Percentiles rank a stretch among this genome's conserved stretches.
Conservation (phyloP, 441 rosid genomes). For the Adansonia rubrostipa region DNA sequence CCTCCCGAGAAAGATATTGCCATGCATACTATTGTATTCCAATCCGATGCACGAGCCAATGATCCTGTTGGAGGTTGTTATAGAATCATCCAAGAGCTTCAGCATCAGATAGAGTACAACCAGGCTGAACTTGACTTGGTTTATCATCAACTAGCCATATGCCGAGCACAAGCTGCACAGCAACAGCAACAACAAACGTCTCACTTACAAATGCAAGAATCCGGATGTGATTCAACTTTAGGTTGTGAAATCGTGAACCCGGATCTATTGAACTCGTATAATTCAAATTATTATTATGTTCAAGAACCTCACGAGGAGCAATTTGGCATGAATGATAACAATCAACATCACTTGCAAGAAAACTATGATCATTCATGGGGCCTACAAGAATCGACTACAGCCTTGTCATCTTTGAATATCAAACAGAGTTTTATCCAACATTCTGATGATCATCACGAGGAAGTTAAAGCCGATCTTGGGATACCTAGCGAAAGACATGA, state of each 20-base stretch:
- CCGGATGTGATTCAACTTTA: conserved; percentile 19
- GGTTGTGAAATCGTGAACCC: conserved; percentile 36
- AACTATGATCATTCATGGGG: conserved; percentile 42
- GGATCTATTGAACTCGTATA: conserved; percentile 37
- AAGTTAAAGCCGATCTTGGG: conserved; percentile 51
- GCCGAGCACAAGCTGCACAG: conserved; percentile 51
- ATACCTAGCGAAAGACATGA: conserved; percentile 47
- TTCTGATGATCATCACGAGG: conserved; percentile 40
- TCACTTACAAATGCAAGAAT: conserved; percentile 47
- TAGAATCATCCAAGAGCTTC: conserved; percentile 65
- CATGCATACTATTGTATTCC: conserved; percentile 47
- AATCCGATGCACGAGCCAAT: too few species aligned
- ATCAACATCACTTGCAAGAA: conserved; percentile 29
- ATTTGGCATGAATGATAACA: too few species aligned
- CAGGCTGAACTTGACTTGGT: conserved; percentile 66
- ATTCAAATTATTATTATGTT: conserved; percentile 33
- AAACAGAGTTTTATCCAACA: conserved; percentile 40
- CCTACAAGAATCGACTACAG: conserved; percentile 45
- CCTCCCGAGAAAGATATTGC: conserved; percentile 76
- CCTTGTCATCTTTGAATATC: conserved; percentile 39
- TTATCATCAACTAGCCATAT: conserved; percentile 71
- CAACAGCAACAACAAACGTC: conserved; percentile 27
- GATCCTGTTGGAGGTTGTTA: conserved; percentile 83
- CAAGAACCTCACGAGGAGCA: conserved; percentile 34
- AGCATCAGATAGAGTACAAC: conserved; percentile 48